Evolutionary conservation across 192 early-diverging fungal genomes (phyloP).

Genomic region (Backusella tuberculispora): DNA sequence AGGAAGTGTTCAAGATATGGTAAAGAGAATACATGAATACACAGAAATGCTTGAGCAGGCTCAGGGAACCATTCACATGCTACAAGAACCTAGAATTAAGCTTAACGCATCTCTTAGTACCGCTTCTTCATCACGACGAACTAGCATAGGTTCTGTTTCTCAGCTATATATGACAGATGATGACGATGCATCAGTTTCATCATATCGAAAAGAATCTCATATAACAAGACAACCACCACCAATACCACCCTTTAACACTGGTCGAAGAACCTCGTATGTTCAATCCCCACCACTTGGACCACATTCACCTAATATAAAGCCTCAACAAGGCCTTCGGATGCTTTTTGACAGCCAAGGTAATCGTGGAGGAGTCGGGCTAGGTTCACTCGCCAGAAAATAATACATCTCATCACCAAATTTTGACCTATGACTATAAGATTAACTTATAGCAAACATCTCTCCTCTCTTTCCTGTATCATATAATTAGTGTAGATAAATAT

Average conservation of each 20-base stretch:
- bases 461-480: no score
- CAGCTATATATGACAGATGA: conserved; percentile 29
- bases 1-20: conserved; percentile 36
- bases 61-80: conserved; percentile 35
- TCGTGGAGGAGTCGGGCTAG: background rate
- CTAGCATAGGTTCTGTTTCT: conserved; percentile 15
- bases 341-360: conserved; percentile 9
- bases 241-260: background rate
- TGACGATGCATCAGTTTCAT: conserved; percentile 14
- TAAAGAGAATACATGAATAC: conserved; percentile 34
- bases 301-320: background rate
- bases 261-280: background rate
- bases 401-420: no score
- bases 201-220: background rate
- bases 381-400: conserved; percentile 14
- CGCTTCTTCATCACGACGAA: conserved; percentile 15
- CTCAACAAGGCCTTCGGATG: conserved; percentile 16
- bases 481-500: no score
- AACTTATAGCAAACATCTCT: no score
- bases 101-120: background rate
- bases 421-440: no score
- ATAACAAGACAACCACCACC: conserved; percentile 1
- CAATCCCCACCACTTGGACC: conserved; percentile 5
- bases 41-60: conserved; percentile 37
- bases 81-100: conserved; percentile 29